Evolutionary conservation across 352 stramenopile species (phyloP), one percentile per base, ranked within the genome.

Genomic region (Phytophthora boehmeriae): DNA sequence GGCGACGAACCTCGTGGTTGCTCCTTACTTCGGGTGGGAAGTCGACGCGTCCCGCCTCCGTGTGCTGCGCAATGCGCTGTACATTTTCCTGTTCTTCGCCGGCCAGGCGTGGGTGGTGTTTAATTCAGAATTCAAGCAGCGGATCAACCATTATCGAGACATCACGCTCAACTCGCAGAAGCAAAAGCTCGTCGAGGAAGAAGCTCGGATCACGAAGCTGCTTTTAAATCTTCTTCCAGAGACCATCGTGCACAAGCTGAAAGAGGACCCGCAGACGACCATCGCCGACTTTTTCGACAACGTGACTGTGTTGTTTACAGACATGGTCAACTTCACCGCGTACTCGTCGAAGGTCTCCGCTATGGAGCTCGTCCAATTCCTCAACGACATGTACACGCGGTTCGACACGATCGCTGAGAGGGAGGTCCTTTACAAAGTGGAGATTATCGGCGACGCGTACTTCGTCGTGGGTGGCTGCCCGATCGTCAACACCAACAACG

Each of bases 361-460:
- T 25, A 92, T 92, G 72, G 80, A 96, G 56, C 67, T 97, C 11
- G 84, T 97, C n/a, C 82, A 93, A 55, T 90, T 96, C 48, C 71
- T 96, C 28, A 94, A 97, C 65, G 85, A 88, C 45, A 89, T 96
- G 73, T 97, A 93, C 67, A 94, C 88, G 23, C 75, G 84, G 13
- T 96, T 97, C 38, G 89, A 96, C 63, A 85, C 78, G 43, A 88
- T 96, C 49, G 76, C 85, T 10, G 83, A 96, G 64, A 83, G 90
- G 34, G 84, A 95, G 58, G 83, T 84, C 35, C 74, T 97, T 2
- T 92, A 97, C 75, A 97, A 97, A 60, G 85, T 97, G 8, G 88
- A 97, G 63, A 97, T 94, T 53, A 92, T 97, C 19, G 89, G 85
- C 17, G 82, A 95, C 59, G 88, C 89, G 9, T 97, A 97, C 64